phyloP scores from a whole-genome alignment of 2,329 filamentous ascomycete species.

The Huntiella moniliformis region DNA sequence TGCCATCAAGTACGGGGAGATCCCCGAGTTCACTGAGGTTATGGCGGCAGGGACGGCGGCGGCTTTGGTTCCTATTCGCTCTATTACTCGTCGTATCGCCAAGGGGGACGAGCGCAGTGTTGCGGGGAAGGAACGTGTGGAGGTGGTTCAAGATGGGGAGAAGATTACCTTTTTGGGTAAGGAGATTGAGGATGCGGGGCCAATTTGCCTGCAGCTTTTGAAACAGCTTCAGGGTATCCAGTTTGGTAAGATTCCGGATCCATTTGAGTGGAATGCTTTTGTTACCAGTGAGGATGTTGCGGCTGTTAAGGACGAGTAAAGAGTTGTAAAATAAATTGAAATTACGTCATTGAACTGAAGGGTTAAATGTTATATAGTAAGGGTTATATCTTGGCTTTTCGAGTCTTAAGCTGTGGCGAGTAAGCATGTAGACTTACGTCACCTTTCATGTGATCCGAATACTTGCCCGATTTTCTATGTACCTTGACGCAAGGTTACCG shows the following conservation, averaged over 20 bases:
- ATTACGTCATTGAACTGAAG: not conserved
- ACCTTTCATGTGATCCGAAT: too few relatives aligned
- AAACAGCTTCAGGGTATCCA: constrained; percentile 70
- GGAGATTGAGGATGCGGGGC: constrained; percentile 49
- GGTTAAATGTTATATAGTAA: too few relatives aligned
- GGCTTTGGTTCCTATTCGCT: constrained; percentile 76
- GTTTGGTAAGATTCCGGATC: constrained; percentile 57
- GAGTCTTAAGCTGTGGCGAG: too few relatives aligned
- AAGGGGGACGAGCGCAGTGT: constrained; percentile 21
- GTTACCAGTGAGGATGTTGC: constrained; percentile 27
- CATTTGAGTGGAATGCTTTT: constrained; percentile 49
- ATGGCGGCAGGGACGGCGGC: constrained; percentile 86
- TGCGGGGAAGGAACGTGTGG: constrained; percentile 14
- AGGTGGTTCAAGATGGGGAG: constrained; percentile 13
- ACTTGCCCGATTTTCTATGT: too few relatives aligned
- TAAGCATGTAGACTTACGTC: too few relatives aligned
- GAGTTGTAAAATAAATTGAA: not conserved
- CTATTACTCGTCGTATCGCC: constrained; percentile 51
- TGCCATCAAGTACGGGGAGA: constrained; percentile 44
- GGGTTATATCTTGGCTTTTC: too few relatives aligned
- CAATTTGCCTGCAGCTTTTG: constrained; percentile 53
- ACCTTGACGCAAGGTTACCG: too few relatives aligned
- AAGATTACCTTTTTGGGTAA: constrained; percentile 38
- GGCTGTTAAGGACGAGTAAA: constrained; percentile 18
- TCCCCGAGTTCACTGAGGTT: constrained; percentile 46